A percentile compares a stretch with the other conserved stretches of the same genome.
These are phyloP conservation scores for Hypericum androsaemum DNA, from an alignment of 345 rosid species.

Conservation along the genomic window DNA sequence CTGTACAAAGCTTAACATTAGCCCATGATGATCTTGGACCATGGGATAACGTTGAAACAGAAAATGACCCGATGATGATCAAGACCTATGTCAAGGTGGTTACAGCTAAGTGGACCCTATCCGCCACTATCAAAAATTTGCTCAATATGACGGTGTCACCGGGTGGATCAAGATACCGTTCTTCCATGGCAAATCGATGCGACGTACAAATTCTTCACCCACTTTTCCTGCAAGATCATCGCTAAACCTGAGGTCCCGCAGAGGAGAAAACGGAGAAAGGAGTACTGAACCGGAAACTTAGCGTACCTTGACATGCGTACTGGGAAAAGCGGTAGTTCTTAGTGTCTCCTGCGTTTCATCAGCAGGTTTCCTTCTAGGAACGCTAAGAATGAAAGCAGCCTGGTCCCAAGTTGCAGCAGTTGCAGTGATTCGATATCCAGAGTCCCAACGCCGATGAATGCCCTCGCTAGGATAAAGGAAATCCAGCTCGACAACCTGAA, in stretches of 20 bases:
- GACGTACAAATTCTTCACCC: slow-evolving; percentile 1
- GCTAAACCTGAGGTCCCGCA: background rate
- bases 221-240: background rate
- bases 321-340: slow-evolving; percentile 18
- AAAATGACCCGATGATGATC: no score
- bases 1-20: no score
- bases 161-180: background rate
- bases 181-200: slow-evolving; percentile 2
- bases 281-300: background rate
- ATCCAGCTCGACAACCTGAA: slow-evolving; percentile 21
- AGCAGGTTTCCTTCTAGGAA: slow-evolving; percentile 12
- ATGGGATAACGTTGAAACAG: no score
- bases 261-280: background rate
- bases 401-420: slow-evolving; percentile 20
- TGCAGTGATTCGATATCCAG: slow-evolving; percentile 14
- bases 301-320: slow-evolving; percentile 19
- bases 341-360: slow-evolving; percentile 20
- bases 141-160: no score
- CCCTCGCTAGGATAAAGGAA: slow-evolving; percentile 23
- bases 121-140: no score
- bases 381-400: slow-evolving; percentile 19
- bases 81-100: no score
- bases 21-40: no score
- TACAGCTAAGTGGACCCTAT: no score
- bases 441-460: slow-evolving; percentile 20